Base-by-base conservation (phyloP, 768 basidiomycete genomes). In the Agaricus sinodeliciosus region DNA sequence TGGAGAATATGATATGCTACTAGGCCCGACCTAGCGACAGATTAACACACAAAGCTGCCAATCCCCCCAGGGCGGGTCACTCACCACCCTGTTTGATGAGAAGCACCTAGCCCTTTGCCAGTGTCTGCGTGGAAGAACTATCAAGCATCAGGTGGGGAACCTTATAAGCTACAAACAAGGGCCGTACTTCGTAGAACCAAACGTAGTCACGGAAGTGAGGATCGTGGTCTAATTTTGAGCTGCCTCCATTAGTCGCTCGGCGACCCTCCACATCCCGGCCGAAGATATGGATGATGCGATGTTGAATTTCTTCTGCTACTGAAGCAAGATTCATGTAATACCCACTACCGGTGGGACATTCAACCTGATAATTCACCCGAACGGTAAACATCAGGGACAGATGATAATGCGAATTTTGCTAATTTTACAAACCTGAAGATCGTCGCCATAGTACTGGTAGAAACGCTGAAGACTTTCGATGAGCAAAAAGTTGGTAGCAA, bases 281-380 rank as follows among this genome's bases (percentile, higher is more conserved):
- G 62, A 99, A 99, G 61, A 99, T 93, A 67, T 98, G 94, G 51
- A 98, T 99, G 57, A 98, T 84, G n/a, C 96, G 86, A 64, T 98
- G 95, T 67, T 98, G 96, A 51, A 99, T 94, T 68, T 99, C 96
- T 62, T 97, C 95, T 4, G 96, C 93, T 16, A 95, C 93, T 54
- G 82, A 79, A 9, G 87, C 90, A 7, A 99, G 82, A 64, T 93
- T 90, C 94, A 97, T 97, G 69, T 86, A 92, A 59, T 96, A 94
- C n/a, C 96, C 96, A 57, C 87, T 90, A 25, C 94, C 93, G 0
- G 92, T 94, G 4, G 96, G 96, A 62, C 96, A 99, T 68, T 99
- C 96, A 26, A 95, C 86, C 74, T 81, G 49, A 6, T 19, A 12
- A 16, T 42, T 12, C 28, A 39, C 46, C 43, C 39, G 18, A 48